These are phyloP conservation scores for Aspergillus pseudoviridinutans DNA, from an alignment of 2,329 filamentous ascomycete species.

Conservation along the genomic window DNA sequence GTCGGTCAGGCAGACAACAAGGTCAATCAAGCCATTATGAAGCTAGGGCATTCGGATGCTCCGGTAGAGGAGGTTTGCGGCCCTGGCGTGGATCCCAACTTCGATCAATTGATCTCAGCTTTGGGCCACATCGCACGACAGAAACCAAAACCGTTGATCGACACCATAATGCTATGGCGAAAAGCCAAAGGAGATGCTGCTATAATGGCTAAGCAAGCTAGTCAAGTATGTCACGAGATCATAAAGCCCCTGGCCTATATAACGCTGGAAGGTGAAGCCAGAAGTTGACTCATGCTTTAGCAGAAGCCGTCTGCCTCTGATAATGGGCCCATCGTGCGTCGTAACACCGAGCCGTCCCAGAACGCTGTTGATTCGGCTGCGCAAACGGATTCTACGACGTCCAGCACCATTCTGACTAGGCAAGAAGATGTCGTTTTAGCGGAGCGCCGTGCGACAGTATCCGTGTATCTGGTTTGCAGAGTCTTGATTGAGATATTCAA, in stretches of 20 bases:
- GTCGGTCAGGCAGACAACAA: constrained; percentile 96
- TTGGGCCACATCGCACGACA: constrained; percentile 91
- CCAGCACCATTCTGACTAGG: constrained; percentile 39
- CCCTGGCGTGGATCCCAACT: constrained; percentile 77
- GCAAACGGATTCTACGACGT: constrained; percentile 22
- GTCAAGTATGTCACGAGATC: constrained; percentile 23
- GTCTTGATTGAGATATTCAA: constrained; percentile 92
- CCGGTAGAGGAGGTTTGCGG: constrained; percentile 88
- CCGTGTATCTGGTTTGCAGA: constrained; percentile 91
- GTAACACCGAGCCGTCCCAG: constrained; percentile 71
- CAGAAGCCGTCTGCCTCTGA: constrained; percentile 16
- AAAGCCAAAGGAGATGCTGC: constrained; percentile 93
- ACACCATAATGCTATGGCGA: constrained; percentile 97
- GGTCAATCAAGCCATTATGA: constrained; percentile 80
- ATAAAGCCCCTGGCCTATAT: background rate
- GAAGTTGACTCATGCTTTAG: background rate
- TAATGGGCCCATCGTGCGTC: constrained; percentile 53
- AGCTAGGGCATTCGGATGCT: constrained; percentile 74
- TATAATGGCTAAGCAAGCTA: constrained; percentile 55
- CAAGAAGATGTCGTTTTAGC: constrained; percentile 74
- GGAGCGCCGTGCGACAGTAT: constrained; percentile 86
- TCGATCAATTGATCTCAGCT: constrained; percentile 91
- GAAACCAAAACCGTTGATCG: constrained; percentile 91
- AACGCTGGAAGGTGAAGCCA: background rate
- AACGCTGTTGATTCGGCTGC: constrained; percentile 30